Base-by-base conservation (phyloP, 2,329 filamentous ascomycete species). In the Pseudogymnoascus sp. region DNA sequence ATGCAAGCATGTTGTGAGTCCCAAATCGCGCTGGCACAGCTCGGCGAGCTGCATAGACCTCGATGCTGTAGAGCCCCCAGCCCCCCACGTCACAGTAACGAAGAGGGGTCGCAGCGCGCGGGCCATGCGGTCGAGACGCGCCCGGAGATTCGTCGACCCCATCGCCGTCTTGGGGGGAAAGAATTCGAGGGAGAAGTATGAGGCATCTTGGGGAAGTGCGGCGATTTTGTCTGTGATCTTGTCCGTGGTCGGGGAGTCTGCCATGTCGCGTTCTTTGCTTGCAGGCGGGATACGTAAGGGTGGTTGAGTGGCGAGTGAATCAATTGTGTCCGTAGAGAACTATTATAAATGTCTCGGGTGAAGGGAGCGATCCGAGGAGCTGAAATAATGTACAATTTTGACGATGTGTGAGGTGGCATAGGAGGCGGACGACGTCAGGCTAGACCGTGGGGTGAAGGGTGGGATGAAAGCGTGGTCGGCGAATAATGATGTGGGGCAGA, bases 111-210 rank as follows among this genome's bases (percentile, higher is more conserved):
- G 89, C 65, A 99, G 82, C 13, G 92, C 93, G 68, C 91, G 87
- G 61, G 95, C 88, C 95, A 99, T 98, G 75, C 95, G 92, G 75
- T 96, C 90, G 65, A 99, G 86, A 74, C 95, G 92, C 68, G 90
- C 90, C 74, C 93, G 90, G 63, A 99, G 86, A 76, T 99, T 99
- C 67, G 91, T 89, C 72, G 95, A 96, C 69, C 95, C 95, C 87
- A 96, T 96, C 67, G 89, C 83, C 57, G 95, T 99, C 81, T 98
- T 99, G 68, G 95, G 95, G 69, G 95, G 95, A 80, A 99, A 99
- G 85, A 99, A 99, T 79, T 99, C 95, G 77, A 98, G 88, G 60
- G 95, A 98, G 79, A 96, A 96, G 81, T 95, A 98, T 75, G 85
- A 87, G 69, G 85, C 85, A 77, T 90, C 86, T 68, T 88, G 84